Percentiles rank a stretch among this genome's conserved stretches.
Conservation (phyloP, 1,284 basidiomycete species). For the Pascua guehoae region DNA sequence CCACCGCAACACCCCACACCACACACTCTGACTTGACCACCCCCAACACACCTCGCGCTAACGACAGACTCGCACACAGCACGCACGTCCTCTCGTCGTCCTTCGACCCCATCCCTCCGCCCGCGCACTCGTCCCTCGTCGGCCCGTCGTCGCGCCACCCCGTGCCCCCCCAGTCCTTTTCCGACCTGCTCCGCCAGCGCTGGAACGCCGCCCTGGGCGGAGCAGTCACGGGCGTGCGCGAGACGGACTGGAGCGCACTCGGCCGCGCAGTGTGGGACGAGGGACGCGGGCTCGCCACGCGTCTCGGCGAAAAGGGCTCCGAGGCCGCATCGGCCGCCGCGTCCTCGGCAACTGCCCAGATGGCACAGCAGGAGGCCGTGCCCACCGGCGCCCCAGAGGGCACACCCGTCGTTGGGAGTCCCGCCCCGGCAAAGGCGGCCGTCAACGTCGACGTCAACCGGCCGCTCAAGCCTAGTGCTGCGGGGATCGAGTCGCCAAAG, state of each 20-base stretch:
- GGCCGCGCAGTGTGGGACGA: constrained; percentile 14
- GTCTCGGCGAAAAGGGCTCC: neutral
- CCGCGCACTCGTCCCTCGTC: constrained; percentile 30
- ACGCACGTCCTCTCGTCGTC: constrained; percentile 24
- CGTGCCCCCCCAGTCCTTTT: constrained; percentile 21
- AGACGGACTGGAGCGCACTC: constrained; percentile 32
- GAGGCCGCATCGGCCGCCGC: too few species aligned
- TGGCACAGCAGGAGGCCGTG: too few species aligned
- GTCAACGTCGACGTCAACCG: constrained; percentile 6
- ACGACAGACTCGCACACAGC: neutral
- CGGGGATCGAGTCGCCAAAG: constrained; percentile 13
- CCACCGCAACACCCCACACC: too few species aligned
- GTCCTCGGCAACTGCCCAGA: too few species aligned
- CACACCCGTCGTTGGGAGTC: too few species aligned
- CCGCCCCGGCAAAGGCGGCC: neutral
- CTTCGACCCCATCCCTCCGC: constrained; percentile 26
- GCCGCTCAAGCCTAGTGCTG: constrained; percentile 3
- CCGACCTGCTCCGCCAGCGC: constrained; percentile 25
- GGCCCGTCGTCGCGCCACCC: constrained; percentile 19
- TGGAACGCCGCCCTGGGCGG: constrained; percentile 38
- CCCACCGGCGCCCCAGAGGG: too few species aligned
- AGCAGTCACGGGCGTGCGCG: constrained; percentile 21
- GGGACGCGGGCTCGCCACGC: constrained; percentile 2
- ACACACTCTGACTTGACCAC: too few species aligned
- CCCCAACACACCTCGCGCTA: neutral